Evolutionary conservation across 1,139 yeast species (phyloP), one percentile per base, ranked within the genome.

Genomic region (Pichia sp.): DNA sequence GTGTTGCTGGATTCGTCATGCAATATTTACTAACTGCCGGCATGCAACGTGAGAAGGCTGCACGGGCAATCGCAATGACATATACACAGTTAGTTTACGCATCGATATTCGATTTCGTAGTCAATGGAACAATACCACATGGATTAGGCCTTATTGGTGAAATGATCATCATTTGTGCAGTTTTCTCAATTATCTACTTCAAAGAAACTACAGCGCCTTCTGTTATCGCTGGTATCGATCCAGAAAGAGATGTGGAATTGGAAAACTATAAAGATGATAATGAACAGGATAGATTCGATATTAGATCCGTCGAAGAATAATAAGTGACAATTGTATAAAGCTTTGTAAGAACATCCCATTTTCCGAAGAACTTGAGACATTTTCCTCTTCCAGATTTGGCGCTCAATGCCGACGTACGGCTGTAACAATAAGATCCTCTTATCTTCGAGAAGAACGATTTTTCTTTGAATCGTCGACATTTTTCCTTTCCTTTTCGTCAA

Each of bases 21-120:
- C 96, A 90, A 63, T 81, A 82, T 58, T 70, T 84, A 27, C 67
- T 87, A 47, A 87, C 97, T 0, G 82, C 89, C 3, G 97, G 96
- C 1, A 76, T 90, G 44, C 96, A 88, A 63, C 70, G 89, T 50
- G 96, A 87, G 53, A 74, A 75, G 52, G 96, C 96, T 1, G 81
- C 90, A 2, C 75, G 87, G 49, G 90, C 91, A 0, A 75, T 93
- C 5, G 73, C 86, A 52, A 83, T 87, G 76, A 70, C 79, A 5
- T 90, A 90, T 64, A 75, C 89, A 2, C 88, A 83, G 58, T 75
- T 90, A 73, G 68, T 89, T 1, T 88, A 85, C 68, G 93, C 96
- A 0, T 68, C 88, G n/a, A 54, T 85, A 32, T 83, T 91, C 81
- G 96, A 90, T 60, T 69, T 81, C 34, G 48, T 79, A 1, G 70